Conservation (phyloP, 2,329 filamentous ascomycete species). For the Pseudocercospora eumusae region DNA sequence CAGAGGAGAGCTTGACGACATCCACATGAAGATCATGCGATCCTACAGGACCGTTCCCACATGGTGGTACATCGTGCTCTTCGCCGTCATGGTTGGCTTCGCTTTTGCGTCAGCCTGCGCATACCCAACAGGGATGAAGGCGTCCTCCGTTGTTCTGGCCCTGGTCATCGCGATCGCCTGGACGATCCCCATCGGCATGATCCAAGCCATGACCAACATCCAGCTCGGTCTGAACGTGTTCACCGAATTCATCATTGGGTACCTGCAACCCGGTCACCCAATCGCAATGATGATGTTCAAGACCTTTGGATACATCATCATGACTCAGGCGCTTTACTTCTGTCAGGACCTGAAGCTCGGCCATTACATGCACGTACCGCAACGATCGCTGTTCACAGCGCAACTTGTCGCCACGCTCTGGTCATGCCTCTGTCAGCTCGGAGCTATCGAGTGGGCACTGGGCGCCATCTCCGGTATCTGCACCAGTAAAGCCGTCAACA, state of each 20-base stretch:
- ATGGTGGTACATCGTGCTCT: conserved; percentile 64
- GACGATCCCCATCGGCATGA: conserved; percentile 87
- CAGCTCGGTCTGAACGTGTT: conserved; percentile 33
- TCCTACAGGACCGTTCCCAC: conserved; percentile 79
- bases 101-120: conserved; percentile 36
- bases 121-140: conserved; percentile 78
- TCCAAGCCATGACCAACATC: conserved; percentile 83
- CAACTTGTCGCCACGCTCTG: conserved; percentile 50
- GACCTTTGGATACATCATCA: conserved; percentile 43
- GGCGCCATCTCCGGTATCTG: conserved; percentile 40
- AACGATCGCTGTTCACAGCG: conserved; percentile 45
- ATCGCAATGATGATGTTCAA: conserved; percentile 46
- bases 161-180: conserved; percentile 75
- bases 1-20: conserved; percentile 61
- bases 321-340: conserved; percentile 48
- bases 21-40: conserved; percentile 81
- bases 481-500: conserved; percentile 21
- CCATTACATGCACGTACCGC: conserved; percentile 49
- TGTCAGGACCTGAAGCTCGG: conserved; percentile 47
- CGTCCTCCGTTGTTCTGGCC: conserved; percentile 79
- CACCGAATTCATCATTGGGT: conserved; percentile 30
- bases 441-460: conserved; percentile 48
- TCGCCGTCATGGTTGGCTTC: conserved; percentile 28
- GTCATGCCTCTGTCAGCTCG: conserved; percentile 42
- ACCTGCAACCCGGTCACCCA: conserved; percentile 35